Conservation (phyloP, 768 basidiomycete genomes). For the Dentipellis sp. region DNA sequence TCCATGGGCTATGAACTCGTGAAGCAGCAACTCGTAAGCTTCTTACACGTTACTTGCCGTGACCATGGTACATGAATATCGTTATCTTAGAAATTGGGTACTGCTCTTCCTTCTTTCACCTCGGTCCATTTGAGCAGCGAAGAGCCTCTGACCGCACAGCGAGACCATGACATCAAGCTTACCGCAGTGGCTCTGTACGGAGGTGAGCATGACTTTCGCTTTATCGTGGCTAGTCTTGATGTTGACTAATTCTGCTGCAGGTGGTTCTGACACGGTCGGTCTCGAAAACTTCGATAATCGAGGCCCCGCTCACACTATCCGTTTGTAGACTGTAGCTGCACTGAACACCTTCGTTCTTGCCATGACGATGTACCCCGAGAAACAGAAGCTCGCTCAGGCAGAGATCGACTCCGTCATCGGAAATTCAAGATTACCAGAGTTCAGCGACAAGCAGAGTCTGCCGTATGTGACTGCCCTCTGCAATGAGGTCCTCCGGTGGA, state of each 20-base stretch:
- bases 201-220: not conserved
- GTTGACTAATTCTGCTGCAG: not conserved
- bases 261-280: constrained; percentile 1
- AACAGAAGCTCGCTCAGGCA: constrained; percentile 17
- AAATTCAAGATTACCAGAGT: constrained; percentile 16
- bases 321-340: constrained; percentile 4
- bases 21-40: not conserved
- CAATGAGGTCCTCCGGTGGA: constrained; percentile 20
- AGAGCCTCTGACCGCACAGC: not conserved
- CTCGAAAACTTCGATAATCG: not conserved
- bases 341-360: constrained; percentile 10
- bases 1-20: not conserved
- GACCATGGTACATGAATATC: too few relatives aligned
- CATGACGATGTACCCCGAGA: constrained; percentile 19
- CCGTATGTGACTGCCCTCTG: constrained; percentile 19
- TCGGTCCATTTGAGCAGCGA: not conserved
- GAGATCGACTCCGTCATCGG: constrained; percentile 21
- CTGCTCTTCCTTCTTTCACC: not conserved
- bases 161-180: not conserved
- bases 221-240: not conserved
- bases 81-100: not conserved
- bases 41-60: too few relatives aligned
- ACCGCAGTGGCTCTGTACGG: not conserved
- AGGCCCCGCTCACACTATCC: not conserved
- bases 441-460: constrained; percentile 13